Conservation (phyloP, 192 early-diverging fungal genomes). For the Coemansia sp. region DNA sequence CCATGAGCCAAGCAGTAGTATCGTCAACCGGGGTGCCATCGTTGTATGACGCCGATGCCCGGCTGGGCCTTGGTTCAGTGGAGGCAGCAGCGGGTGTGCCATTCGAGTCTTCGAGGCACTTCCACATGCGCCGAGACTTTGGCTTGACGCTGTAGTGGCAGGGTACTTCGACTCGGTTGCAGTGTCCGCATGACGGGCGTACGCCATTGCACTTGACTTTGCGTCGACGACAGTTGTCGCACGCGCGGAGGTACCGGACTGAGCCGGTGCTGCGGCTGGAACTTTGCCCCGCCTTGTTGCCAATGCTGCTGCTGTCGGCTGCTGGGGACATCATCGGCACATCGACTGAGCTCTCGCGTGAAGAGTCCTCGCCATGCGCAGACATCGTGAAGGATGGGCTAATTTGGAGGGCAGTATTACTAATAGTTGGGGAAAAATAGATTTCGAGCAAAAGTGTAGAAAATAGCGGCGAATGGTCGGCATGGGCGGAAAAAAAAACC, state of each 20-base stretch:
- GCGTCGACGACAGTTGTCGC: constrained; percentile 52
- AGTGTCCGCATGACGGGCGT: constrained; percentile 47
- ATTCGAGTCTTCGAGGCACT: constrained; percentile 36
- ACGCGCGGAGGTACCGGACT: constrained; percentile 40
- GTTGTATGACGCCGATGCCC: background rate
- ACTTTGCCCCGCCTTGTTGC: background rate
- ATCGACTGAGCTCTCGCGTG: constrained; percentile 35
- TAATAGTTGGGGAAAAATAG: too few relatives aligned
- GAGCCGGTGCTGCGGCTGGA: background rate
- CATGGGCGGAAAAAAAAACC: too few relatives aligned
- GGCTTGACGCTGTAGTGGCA: constrained; percentile 56
- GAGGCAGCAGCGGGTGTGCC: background rate
- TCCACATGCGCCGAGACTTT: constrained; percentile 52
- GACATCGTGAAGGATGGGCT: background rate
- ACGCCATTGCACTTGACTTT: constrained; percentile 54
- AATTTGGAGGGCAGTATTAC: background rate
- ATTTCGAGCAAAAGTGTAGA: too few relatives aligned
- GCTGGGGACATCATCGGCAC: constrained; percentile 1
- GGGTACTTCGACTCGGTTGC: constrained; percentile 34
- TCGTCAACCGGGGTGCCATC: constrained; percentile 19
- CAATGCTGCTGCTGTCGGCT: background rate
- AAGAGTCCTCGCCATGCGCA: constrained; percentile 4
- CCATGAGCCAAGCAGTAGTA: constrained; percentile 41
- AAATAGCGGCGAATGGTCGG: too few relatives aligned
- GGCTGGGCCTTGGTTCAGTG: background rate